These are phyloP conservation scores for Monosporascus sp. DNA, from an alignment of 2,329 filamentous ascomycete genomes.

Conservation along the genomic window DNA sequence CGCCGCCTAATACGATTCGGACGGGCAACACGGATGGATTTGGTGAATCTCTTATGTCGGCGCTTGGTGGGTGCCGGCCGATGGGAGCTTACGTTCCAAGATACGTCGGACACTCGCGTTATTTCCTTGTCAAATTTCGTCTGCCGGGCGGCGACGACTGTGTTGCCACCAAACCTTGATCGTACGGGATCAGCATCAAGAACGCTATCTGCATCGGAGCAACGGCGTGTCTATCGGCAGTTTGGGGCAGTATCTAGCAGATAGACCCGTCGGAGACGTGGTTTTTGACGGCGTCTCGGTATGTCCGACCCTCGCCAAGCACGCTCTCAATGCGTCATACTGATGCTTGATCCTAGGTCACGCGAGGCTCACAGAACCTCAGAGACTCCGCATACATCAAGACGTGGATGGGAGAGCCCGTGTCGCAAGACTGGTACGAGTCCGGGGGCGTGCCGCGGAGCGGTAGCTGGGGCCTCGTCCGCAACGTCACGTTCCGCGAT, in stretches of 20 bases:
- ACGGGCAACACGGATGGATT: conserved; percentile 55
- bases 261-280: conserved; percentile 46
- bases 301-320: conserved; percentile 21
- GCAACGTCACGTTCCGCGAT: conserved; percentile 46
- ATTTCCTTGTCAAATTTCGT: conserved; percentile 43
- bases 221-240: conserved; percentile 53
- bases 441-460: conserved; percentile 42
- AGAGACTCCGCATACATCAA: conserved; percentile 51
- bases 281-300: conserved; percentile 40
- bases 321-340: too few species aligned
- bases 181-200: conserved; percentile 42
- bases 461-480: conserved; percentile 47
- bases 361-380: conserved; percentile 20
- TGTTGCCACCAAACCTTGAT: conserved; percentile 52
- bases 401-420: conserved; percentile 47
- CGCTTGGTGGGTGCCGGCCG: too few species aligned
- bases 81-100: not conserved
- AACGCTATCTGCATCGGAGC: conserved; percentile 45
- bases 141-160: conserved; percentile 54
- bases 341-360: too few species aligned
- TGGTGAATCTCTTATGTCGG: conserved; percentile 9
- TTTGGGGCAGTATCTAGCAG: conserved; percentile 51
- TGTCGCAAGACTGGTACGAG: conserved; percentile 43
- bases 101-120: conserved; percentile 51
- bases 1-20: conserved; percentile 48